Conservation (phyloP, 2,329 filamentous ascomycete species). For the Claviceps cyperi region DNA sequence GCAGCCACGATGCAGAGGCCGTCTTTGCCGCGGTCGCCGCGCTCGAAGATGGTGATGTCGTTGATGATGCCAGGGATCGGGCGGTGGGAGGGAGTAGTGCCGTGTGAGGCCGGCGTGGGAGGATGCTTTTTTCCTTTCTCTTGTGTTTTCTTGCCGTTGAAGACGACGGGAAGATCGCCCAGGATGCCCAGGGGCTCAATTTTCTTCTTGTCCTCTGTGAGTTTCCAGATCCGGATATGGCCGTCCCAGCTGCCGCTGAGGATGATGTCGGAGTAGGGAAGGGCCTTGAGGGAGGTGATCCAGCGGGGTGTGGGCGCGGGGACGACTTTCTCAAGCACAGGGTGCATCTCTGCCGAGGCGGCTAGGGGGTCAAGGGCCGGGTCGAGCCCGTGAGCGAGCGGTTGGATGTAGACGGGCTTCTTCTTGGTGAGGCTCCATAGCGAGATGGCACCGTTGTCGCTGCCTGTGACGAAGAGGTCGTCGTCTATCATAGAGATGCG, state of each 20-base stretch:
- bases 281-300: constrained; percentile 75
- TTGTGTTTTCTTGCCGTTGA: constrained; percentile 12
- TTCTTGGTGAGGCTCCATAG: constrained; percentile 90
- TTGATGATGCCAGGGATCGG: constrained; percentile 67
- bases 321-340: constrained; percentile 39
- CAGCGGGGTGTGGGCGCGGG: constrained; percentile 60
- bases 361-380: constrained; percentile 51
- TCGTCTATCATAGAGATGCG: constrained; percentile 81
- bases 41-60: constrained; percentile 74
- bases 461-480: constrained; percentile 80
- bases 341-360: constrained; percentile 57
- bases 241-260: constrained; percentile 90
- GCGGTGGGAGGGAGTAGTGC: constrained; percentile 5
- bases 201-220: constrained; percentile 68
- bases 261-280: constrained; percentile 84
- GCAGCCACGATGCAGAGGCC: constrained; percentile 77
- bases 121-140: constrained; percentile 9
- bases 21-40: constrained; percentile 59
- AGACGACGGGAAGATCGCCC: constrained; percentile 23
- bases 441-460: constrained; percentile 75
- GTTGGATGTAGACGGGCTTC: constrained; percentile 72
- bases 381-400: constrained; percentile 75
- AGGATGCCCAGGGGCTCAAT: constrained; percentile 60
- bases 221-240: constrained; percentile 67
- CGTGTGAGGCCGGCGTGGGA: neutral